phyloP scores from a whole-genome alignment of 2,329 filamentous ascomycete genomes.

The Phoma sp. region DNA sequence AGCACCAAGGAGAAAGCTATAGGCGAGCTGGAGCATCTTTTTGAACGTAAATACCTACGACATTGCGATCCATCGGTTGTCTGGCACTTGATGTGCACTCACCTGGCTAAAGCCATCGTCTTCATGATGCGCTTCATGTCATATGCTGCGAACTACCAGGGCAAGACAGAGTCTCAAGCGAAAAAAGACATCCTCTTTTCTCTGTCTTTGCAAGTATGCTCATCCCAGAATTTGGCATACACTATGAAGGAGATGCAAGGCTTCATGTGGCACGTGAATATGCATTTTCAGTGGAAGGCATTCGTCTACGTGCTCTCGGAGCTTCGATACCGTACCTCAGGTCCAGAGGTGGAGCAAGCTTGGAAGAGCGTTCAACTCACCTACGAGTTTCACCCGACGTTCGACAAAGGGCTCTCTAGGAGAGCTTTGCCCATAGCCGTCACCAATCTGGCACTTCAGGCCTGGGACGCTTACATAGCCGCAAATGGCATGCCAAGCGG shows the following conservation, averaged over 20 bases:
- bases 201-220: slow-evolving; percentile 50
- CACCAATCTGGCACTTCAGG: slow-evolving; percentile 52
- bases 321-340: slow-evolving; percentile 34
- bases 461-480: slow-evolving; percentile 49
- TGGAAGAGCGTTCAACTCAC: slow-evolving; percentile 56
- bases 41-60: slow-evolving; percentile 50
- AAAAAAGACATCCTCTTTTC: slow-evolving; percentile 52
- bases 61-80: slow-evolving; percentile 47
- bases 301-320: slow-evolving; percentile 57
- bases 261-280: slow-evolving; percentile 56
- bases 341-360: slow-evolving; percentile 40
- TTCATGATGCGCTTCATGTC: slow-evolving; percentile 53
- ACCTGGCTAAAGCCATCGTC: slow-evolving; percentile 54
- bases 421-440: slow-evolving; percentile 53
- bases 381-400: slow-evolving; percentile 52
- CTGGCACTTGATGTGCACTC: slow-evolving; percentile 54
- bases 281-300: slow-evolving; percentile 60
- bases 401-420: slow-evolving; percentile 44
- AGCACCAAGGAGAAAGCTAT: slow-evolving; percentile 43
- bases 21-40: slow-evolving; percentile 50
- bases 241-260: slow-evolving; percentile 48
- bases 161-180: slow-evolving; percentile 38
- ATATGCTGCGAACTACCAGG: slow-evolving; percentile 52
- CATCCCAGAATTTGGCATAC: slow-evolving; percentile 51
- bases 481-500: slow-evolving; percentile 13